These are phyloP conservation scores for Crotalaria pallida DNA, from an alignment of 306 rosid species.

Conservation along the genomic window DNA sequence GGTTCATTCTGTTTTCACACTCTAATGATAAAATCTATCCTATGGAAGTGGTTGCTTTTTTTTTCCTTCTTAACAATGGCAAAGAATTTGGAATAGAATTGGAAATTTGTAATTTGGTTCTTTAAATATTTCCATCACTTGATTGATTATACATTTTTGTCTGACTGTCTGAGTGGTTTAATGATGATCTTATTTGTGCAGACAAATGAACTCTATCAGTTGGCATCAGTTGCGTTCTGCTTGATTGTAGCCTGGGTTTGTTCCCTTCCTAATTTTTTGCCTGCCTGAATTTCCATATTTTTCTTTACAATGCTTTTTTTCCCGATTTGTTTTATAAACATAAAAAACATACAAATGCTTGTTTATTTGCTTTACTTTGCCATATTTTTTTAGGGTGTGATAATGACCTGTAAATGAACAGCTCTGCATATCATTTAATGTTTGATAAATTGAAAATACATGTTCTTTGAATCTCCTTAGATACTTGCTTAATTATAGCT, in stretches of 20 bases:
- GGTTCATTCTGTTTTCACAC: constrained; percentile 35
- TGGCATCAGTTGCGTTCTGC: constrained; percentile 97
- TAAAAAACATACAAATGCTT: neutral
- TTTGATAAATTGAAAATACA: neutral
- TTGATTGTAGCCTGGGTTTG: constrained; percentile 94
- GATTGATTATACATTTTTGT: constrained; percentile 23
- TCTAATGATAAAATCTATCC: constrained; percentile 8
- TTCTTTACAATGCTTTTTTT: constrained; percentile 8
- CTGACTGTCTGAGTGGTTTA: constrained; percentile 5
- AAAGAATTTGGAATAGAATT: constrained; percentile 11
- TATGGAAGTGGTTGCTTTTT: constrained; percentile 16
- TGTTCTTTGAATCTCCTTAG: neutral
- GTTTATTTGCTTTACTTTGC: neutral
- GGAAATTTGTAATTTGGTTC: constrained; percentile 12
- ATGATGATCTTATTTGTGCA: constrained; percentile 40
- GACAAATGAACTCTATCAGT: constrained; percentile 97
- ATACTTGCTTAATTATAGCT: neutral
- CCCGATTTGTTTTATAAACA: neutral
- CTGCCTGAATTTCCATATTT: constrained; percentile 14
- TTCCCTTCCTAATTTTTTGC: constrained; percentile 26
- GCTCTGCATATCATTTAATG: neutral
- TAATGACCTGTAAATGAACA: neutral
- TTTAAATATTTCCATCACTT: constrained; percentile 3
- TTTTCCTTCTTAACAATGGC: neutral
- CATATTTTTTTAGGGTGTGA: constrained; percentile 4